Evolutionary conservation across 2,329 filamentous ascomycete species (phyloP).

Genomic region (Aureobasidium sp.): DNA sequence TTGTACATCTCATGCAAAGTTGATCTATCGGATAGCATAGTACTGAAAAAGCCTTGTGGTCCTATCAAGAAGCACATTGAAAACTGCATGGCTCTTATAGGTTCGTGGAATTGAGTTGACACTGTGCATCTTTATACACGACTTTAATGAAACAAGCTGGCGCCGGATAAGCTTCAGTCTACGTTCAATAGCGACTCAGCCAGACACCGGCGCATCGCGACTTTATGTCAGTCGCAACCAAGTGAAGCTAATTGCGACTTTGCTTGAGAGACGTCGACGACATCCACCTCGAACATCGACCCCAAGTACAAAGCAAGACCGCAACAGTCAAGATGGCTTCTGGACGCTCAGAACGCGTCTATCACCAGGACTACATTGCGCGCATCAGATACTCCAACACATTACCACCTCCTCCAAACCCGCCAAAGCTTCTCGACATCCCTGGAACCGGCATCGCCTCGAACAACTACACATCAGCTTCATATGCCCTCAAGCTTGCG

Average conservation of each 20-base stretch:
- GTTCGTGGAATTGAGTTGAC: background rate
- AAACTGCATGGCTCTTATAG: background rate
- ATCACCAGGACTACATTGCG: slow-evolving; percentile 95
- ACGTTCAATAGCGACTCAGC: background rate
- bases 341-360: slow-evolving; percentile 30
- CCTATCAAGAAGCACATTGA: background rate
- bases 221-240: background rate
- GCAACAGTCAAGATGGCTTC: background rate
- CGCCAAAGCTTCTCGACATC: slow-evolving; percentile 94
- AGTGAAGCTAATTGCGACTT: background rate
- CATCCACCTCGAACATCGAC: background rate
- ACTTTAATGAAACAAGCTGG: background rate
- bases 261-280: background rate
- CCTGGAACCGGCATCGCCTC: slow-evolving; percentile 84
- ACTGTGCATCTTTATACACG: background rate
- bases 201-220: background rate
- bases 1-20: no score
- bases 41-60: background rate
- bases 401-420: slow-evolving; percentile 85
- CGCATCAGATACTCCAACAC: slow-evolving; percentile 93
- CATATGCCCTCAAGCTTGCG: slow-evolving; percentile 81
- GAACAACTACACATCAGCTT: slow-evolving; percentile 82
- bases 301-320: background rate
- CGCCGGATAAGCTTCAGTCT: background rate
- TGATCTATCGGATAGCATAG: no score